These are phyloP conservation scores for Rhizomucor pusillus DNA, from an alignment of 371 early-diverging fungal species.

Conservation along the genomic window DNA sequence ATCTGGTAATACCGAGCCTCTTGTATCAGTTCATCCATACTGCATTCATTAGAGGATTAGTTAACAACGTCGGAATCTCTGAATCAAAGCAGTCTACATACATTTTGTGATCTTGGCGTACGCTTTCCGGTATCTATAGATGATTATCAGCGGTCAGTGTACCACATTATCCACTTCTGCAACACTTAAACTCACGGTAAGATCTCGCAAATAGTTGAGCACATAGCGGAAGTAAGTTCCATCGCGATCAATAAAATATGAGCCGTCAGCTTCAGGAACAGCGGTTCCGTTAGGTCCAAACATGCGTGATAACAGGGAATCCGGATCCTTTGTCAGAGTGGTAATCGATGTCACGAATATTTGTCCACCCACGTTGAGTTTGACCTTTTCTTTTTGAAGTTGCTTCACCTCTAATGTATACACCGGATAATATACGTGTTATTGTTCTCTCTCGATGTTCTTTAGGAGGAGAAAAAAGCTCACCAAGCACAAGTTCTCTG, in stretches of 20 bases:
- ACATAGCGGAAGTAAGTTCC: slow-evolving; percentile 39
- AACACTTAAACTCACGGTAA: slow-evolving; percentile 19
- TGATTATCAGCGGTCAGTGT: no score
- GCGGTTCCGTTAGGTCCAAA: slow-evolving; percentile 22
- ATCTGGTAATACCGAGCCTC: slow-evolving; percentile 37
- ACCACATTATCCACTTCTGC: no score
- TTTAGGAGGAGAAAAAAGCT: no score
- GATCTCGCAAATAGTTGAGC: slow-evolving; percentile 40
- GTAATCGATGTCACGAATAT: slow-evolving; percentile 36
- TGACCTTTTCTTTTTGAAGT: slow-evolving; percentile 38
- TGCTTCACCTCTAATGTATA: slow-evolving; percentile 16
- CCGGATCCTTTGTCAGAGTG: slow-evolving; percentile 36
- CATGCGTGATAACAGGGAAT: slow-evolving; percentile 35
- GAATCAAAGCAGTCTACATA: slow-evolving; percentile 7
- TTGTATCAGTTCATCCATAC: slow-evolving; percentile 46
- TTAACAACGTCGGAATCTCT: not conserved
- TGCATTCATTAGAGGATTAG: slow-evolving; percentile 5
- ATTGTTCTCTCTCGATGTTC: no score
- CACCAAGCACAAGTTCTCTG: slow-evolving; percentile 20
- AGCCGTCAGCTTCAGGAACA: slow-evolving; percentile 33
- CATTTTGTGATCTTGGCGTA: slow-evolving; percentile 35
- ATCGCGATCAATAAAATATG: slow-evolving; percentile 48
- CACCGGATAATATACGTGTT: no score
- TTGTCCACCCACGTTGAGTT: slow-evolving; percentile 43
- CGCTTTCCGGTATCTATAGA: slow-evolving; percentile 30